These are phyloP conservation scores for Schizopora paradoxa DNA, from an alignment of 1,284 basidiomycete species.

Conservation along the genomic window DNA sequence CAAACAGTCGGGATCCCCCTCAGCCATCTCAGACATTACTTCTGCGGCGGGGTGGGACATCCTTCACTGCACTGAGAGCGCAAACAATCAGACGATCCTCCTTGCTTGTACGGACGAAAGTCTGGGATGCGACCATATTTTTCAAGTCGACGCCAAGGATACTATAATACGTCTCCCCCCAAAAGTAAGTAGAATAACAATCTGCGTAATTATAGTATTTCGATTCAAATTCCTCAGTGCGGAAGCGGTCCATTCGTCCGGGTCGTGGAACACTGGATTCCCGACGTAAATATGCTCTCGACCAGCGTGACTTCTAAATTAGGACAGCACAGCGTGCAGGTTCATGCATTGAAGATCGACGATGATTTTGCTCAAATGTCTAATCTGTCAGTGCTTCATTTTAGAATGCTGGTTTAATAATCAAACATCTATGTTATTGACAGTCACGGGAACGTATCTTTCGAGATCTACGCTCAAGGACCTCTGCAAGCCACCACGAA, in stretches of 20 bases:
- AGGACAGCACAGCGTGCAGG: slow-evolving; percentile 34
- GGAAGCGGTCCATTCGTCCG: slow-evolving; percentile 45
- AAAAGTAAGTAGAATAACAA: slow-evolving; percentile 31
- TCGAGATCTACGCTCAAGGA: no score
- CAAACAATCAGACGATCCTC: slow-evolving; percentile 40
- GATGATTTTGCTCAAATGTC: slow-evolving; percentile 36
- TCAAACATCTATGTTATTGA: no score
- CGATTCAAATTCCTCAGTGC: slow-evolving; percentile 39
- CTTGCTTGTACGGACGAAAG: slow-evolving; percentile 38
- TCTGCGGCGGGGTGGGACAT: slow-evolving; percentile 49
- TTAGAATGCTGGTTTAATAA: neutral
- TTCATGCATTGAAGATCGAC: slow-evolving; percentile 39
- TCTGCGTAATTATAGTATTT: neutral
- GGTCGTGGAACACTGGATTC: slow-evolving; percentile 38
- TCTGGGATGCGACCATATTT: slow-evolving; percentile 40
- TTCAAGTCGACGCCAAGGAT: slow-evolving; percentile 38
- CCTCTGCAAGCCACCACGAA: no score
- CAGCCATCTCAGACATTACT: slow-evolving; percentile 49
- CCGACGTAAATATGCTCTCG: slow-evolving; percentile 40
- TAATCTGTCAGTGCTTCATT: neutral
- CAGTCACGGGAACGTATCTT: no score
- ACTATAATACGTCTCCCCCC: slow-evolving; percentile 50
- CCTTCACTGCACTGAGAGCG: slow-evolving; percentile 37
- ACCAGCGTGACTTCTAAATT: slow-evolving; percentile 24
- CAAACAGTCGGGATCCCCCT: slow-evolving; percentile 38